phyloP scores from a whole-genome alignment of 208 protist genomes.

The Strigomonas culicis region DNA sequence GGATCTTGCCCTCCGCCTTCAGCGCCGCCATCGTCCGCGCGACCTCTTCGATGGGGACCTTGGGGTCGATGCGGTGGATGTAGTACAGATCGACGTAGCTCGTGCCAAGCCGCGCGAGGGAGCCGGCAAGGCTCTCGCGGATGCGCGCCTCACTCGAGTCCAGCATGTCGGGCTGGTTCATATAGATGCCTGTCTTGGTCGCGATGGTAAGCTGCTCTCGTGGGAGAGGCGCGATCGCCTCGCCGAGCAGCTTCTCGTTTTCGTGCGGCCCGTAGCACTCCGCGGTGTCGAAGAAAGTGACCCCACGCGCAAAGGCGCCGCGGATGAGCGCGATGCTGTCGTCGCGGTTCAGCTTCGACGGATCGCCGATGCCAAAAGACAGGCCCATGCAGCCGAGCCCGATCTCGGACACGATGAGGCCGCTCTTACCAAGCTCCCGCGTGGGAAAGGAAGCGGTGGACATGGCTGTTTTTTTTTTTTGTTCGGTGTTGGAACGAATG shows the following conservation, averaged over 20 bases:
- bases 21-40: slow-evolving; percentile 32
- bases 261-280: slow-evolving; percentile 30
- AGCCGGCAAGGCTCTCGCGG: slow-evolving; percentile 25
- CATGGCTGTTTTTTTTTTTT: slow-evolving; percentile 1
- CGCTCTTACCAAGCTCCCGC: slow-evolving; percentile 23
- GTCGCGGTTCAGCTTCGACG: slow-evolving; percentile 8
- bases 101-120: slow-evolving; percentile 31
- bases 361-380: slow-evolving; percentile 21
- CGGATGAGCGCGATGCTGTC: slow-evolving; percentile 23
- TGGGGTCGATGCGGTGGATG: slow-evolving; percentile 31
- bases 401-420: slow-evolving; percentile 24
- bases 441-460: slow-evolving; percentile 3
- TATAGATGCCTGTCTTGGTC: slow-evolving; percentile 31
- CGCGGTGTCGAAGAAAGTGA: slow-evolving; percentile 43
- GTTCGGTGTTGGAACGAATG: no score
- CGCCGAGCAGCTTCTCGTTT: slow-evolving; percentile 28
- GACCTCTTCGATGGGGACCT: slow-evolving; percentile 27
- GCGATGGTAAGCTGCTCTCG: slow-evolving; percentile 26
- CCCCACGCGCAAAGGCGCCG: slow-evolving; percentile 20
- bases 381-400: slow-evolving; percentile 40
- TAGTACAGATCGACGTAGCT: slow-evolving; percentile 46
- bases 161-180: background rate
- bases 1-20: slow-evolving; percentile 33
- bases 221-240: slow-evolving; percentile 21
- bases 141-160: slow-evolving; percentile 21